Conservation (phyloP, 805 yeast species). For the Teunomyces lycoperdinae region DNA sequence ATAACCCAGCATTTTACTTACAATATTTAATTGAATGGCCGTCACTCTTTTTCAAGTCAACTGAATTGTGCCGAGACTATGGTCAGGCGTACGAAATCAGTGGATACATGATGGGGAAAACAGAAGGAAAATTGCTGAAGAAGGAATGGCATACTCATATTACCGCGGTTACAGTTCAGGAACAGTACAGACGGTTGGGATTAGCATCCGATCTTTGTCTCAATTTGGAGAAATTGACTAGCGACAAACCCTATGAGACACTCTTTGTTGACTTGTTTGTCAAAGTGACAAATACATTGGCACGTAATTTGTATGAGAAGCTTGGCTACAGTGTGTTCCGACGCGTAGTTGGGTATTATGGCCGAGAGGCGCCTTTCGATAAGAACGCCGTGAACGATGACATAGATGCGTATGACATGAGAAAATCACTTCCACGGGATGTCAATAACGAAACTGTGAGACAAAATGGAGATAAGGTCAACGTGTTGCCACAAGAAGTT, state of each 20-base stretch:
- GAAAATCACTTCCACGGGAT: slow-evolving; percentile 63
- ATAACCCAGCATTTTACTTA: slow-evolving; percentile 76
- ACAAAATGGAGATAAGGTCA: slow-evolving; percentile 55
- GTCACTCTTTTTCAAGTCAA: slow-evolving; percentile 75
- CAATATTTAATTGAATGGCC: slow-evolving; percentile 89
- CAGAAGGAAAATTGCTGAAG: slow-evolving; percentile 68
- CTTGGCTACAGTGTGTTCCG: slow-evolving; percentile 83
- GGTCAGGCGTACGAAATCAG: slow-evolving; percentile 32
- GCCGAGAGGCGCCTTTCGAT: slow-evolving; percentile 47
- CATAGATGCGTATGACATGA: slow-evolving; percentile 87
- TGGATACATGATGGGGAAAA: slow-evolving; percentile 93
- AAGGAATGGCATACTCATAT: slow-evolving; percentile 95
- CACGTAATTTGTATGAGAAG: slow-evolving; percentile 78
- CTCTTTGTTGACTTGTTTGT: slow-evolving; percentile 91
- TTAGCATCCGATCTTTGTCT: slow-evolving; percentile 78
- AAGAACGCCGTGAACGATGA: slow-evolving; percentile 55
- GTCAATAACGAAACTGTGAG: slow-evolving; percentile 51
- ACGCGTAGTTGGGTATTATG: slow-evolving; percentile 87
- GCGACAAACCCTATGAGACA: slow-evolving; percentile 70
- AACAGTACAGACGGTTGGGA: slow-evolving; percentile 79
- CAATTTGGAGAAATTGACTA: slow-evolving; percentile 67
- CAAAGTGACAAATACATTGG: slow-evolving; percentile 77
- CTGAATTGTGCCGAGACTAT: slow-evolving; percentile 30
- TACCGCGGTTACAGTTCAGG: slow-evolving; percentile 89
- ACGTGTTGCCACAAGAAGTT: slow-evolving; percentile 67